A percentile compares a stretch with the other conserved stretches of the same genome.
Evolutionary conservation across 164 flowering plant genomes (phyloP).

Genomic region (Chloranthus sessilifolius): DNA sequence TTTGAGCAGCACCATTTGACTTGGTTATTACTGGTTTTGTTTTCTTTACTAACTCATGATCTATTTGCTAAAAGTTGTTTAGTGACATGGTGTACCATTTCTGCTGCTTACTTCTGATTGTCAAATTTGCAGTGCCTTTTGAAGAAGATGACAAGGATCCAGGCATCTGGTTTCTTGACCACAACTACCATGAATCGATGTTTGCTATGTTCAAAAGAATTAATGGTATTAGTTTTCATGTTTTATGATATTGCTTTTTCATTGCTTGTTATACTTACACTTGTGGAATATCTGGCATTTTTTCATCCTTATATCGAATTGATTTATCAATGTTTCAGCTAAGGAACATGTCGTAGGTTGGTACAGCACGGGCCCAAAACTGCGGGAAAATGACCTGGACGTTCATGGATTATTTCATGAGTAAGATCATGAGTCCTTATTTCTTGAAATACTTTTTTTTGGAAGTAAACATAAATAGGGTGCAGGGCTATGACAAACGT

Average conservation of each 20-base stretch:
- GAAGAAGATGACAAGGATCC: slow-evolving; percentile 97
- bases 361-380: slow-evolving; percentile 98
- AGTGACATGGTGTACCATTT: no score
- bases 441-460: no score
- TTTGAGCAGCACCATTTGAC: not conserved
- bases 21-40: no score
- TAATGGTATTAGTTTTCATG: slow-evolving; percentile 52
- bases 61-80: no score
- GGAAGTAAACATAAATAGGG: no score
- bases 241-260: not conserved
- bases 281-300: not conserved
- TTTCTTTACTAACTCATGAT: not conserved
- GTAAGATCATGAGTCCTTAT: slow-evolving; percentile 37
- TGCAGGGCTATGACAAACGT: no score
- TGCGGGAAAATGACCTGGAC: slow-evolving; percentile 87
- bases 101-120: no score
- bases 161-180: slow-evolving; percentile 97
- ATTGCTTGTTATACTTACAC: not conserved
- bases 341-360: slow-evolving; percentile 99
- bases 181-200: slow-evolving; percentile 97
- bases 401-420: slow-evolving; percentile 72
- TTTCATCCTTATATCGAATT: not conserved
- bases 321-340: slow-evolving; percentile 44
- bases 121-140: slow-evolving; percentile 76
- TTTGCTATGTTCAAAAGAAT: slow-evolving; percentile 97